phyloP scores from a whole-genome alignment of 768 basidiomycete genomes.

The Coprinopsis sp. region DNA sequence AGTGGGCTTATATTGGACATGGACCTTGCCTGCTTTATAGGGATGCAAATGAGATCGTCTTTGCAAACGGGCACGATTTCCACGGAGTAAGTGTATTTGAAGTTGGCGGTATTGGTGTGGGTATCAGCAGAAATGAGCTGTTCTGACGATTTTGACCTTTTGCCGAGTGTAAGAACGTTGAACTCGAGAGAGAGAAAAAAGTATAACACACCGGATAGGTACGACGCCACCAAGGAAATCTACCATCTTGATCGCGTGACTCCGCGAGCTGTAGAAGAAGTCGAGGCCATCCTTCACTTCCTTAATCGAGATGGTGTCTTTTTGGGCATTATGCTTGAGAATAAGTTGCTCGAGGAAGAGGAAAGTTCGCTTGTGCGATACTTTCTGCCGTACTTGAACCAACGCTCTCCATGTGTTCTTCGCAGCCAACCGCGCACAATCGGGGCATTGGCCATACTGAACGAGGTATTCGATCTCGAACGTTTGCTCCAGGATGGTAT shows the following conservation, averaged over 20 bases:
- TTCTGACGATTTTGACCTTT: constrained; percentile 87
- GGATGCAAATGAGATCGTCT: constrained; percentile 92
- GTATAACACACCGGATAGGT: constrained; percentile 68
- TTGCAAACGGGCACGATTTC: constrained; percentile 98
- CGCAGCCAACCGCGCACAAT: constrained; percentile 89
- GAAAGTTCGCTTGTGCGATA: constrained; percentile 96
- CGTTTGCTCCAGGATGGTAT: constrained; percentile 94
- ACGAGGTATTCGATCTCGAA: constrained; percentile 97
- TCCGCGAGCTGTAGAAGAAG: constrained; percentile 91
- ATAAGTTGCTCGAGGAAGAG: constrained; percentile 96
- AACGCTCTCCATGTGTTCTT: constrained; percentile 99
- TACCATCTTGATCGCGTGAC: constrained; percentile 93
- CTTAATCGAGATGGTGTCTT: constrained; percentile 89
- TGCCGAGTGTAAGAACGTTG: not conserved
- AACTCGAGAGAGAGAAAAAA: not conserved
- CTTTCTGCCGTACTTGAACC: constrained; percentile 99
- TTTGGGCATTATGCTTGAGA: constrained; percentile 93
- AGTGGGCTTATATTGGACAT: constrained; percentile 88
- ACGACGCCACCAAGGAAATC: constrained; percentile 89
- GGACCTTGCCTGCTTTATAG: constrained; percentile 72
- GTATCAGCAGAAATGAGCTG: constrained; percentile 91
- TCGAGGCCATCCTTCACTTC: constrained; percentile 94
- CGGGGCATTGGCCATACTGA: constrained; percentile 91
- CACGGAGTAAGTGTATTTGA: constrained; percentile 96
- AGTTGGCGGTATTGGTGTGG: constrained; percentile 89